A percentile compares a stretch with the other conserved stretches of the same genome.
Conservation (phyloP, 768 basidiomycete genomes). For the Lactarius deliciosus region DNA sequence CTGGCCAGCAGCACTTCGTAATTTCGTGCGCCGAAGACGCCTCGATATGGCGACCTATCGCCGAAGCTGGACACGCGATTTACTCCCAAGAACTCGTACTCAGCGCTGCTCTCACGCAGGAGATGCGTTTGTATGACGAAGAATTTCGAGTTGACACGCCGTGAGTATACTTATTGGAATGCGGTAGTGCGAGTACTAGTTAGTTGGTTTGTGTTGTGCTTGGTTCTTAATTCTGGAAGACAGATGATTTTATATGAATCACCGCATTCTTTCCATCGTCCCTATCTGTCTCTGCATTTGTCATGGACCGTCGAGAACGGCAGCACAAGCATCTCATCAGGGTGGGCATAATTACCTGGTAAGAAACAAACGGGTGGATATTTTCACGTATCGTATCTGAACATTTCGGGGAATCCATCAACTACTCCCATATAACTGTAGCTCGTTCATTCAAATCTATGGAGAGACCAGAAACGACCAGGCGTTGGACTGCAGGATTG, state of each 20-base stretch:
- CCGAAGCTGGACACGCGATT: constrained; percentile 50
- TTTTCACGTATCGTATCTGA: not conserved
- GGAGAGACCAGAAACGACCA: constrained; percentile 18
- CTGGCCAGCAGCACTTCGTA: constrained; percentile 52
- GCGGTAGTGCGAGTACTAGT: not conserved
- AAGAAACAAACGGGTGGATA: not conserved
- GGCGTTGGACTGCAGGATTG: constrained; percentile 17
- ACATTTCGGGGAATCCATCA: constrained; percentile 3
- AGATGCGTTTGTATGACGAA: constrained; percentile 60
- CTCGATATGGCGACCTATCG: constrained; percentile 64
- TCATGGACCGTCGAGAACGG: constrained; percentile 18
- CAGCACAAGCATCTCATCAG: not conserved
- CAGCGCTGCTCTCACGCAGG: constrained; percentile 60
- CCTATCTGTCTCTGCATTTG: constrained; percentile 10
- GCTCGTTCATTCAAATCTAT: constrained; percentile 20
- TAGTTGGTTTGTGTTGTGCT: constrained; percentile 2
- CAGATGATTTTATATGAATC: constrained; percentile 5
- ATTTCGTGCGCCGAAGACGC: constrained; percentile 66
- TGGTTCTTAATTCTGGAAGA: constrained; percentile 15
- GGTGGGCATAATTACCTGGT: not conserved
- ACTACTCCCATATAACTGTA: constrained; percentile 14
- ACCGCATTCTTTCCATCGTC: constrained; percentile 10
- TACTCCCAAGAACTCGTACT: constrained; percentile 71
- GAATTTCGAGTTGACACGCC: constrained; percentile 16
- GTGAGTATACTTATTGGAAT: not conserved